Percentiles rank a stretch among this genome's conserved stretches.
Conservation (phyloP, 192 early-diverging fungal genomes). For the Coemansia sp. region DNA sequence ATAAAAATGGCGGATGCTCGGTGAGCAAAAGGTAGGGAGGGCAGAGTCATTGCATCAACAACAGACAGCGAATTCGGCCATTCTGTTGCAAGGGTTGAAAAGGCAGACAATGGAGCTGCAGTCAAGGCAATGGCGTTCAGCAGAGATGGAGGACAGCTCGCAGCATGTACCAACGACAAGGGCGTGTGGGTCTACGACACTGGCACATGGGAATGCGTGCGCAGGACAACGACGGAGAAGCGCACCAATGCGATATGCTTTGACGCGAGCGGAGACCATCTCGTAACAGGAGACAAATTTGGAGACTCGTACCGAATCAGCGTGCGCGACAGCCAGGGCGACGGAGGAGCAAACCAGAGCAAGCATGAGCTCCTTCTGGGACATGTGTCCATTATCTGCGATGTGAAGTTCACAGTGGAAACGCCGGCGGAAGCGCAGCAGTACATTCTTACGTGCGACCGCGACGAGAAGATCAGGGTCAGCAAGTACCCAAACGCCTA, state of each 20-base stretch:
- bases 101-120: constrained; percentile 32
- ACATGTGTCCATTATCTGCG: constrained; percentile 93
- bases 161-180: constrained; percentile 69
- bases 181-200: constrained; percentile 66
- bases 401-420: constrained; percentile 70
- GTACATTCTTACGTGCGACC: constrained; percentile 85
- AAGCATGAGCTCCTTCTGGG: constrained; percentile 67
- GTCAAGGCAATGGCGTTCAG: constrained; percentile 61
- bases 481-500: constrained; percentile 86
- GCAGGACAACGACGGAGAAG: constrained; percentile 59
- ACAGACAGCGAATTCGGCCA: not conserved
- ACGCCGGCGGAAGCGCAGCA: constrained; percentile 15
- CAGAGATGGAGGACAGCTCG: constrained; percentile 59
- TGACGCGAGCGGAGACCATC: constrained; percentile 58
- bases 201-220: constrained; percentile 54
- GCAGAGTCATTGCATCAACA: constrained; percentile 37
- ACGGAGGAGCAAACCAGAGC: not conserved
- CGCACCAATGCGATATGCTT: constrained; percentile 76
- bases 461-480: constrained; percentile 98
- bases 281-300: constrained; percentile 91
- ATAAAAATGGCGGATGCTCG: not conserved
- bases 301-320: constrained; percentile 76
- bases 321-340: not conserved
- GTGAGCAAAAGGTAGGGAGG: constrained; percentile 12
- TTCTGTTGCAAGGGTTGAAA: constrained; percentile 18